These are phyloP conservation scores for Hypoxylon intermedium DNA, from an alignment of 495 filamentous ascomycete genomes.

Conservation along the genomic window DNA sequence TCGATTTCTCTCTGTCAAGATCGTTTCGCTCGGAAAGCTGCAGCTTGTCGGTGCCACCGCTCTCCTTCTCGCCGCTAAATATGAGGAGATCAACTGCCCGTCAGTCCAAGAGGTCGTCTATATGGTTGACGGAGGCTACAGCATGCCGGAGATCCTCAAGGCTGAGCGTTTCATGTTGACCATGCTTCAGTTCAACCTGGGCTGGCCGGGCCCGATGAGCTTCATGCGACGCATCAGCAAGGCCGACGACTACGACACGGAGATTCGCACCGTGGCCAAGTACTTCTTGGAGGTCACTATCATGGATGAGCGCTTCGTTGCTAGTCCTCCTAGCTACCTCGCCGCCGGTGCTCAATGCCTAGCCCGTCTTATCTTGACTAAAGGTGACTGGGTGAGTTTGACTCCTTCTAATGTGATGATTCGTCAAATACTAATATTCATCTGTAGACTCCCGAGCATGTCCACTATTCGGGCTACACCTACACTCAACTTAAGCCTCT, in stretches of 20 bases:
- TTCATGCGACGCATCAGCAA: conserved; percentile 97
- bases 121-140: conserved; percentile 96
- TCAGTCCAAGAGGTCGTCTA: conserved; percentile 94
- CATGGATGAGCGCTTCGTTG: conserved; percentile 98
- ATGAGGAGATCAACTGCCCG: conserved; percentile 97
- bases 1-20: conserved; percentile 91
- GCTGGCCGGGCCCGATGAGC: conserved; percentile 98
- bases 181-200: conserved; percentile 92
- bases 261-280: conserved; percentile 94
- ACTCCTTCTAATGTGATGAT: not conserved
- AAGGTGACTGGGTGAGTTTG: conserved; percentile 88
- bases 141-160: conserved; percentile 89
- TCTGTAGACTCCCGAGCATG: conserved; percentile 75
- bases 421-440: conserved; percentile 24
- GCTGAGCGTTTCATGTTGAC: conserved; percentile 97
- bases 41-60: conserved; percentile 97
- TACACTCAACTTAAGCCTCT: conserved; percentile 80
- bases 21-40: conserved; percentile 92
- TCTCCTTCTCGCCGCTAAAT: conserved; percentile 95
- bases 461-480: conserved; percentile 92
- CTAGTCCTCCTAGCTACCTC: conserved; percentile 84
- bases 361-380: conserved; percentile 84
- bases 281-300: conserved; percentile 96
- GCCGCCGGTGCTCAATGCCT: conserved; percentile 94
- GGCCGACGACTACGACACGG: conserved; percentile 95